These are phyloP conservation scores for Pleurotus eryngii DNA, from an alignment of 768 basidiomycete species.

Conservation along the genomic window DNA sequence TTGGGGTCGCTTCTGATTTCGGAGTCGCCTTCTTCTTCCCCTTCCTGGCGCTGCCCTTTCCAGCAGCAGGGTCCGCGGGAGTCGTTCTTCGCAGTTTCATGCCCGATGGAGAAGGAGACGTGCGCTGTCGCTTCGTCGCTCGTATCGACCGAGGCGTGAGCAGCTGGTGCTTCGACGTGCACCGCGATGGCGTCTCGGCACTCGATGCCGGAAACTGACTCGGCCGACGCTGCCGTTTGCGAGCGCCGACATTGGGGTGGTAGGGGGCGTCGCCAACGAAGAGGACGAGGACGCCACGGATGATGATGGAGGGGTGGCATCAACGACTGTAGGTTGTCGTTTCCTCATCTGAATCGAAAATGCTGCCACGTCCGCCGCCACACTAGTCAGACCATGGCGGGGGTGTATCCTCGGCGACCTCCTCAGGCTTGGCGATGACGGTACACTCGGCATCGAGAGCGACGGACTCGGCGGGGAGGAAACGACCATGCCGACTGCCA, in stretches of 20 bases:
- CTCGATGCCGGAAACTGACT: background rate
- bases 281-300: background rate
- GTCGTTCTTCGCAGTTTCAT: no score
- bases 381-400: background rate
- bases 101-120: background rate
- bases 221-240: background rate
- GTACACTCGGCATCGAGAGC: background rate
- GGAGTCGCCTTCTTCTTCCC: background rate
- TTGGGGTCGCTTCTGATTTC: background rate
- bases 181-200: background rate
- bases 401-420: background rate
- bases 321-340: background rate
- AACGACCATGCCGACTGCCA: background rate
- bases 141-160: background rate
- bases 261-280: background rate
- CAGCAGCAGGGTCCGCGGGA: background rate
- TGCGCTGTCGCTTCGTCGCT: background rate
- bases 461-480: background rate
- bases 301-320: background rate
- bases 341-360: background rate
- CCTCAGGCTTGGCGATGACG: background rate
- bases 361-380: background rate
- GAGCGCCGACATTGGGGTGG: background rate
- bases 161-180: background rate
- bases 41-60: background rate